Percentiles rank a stretch among this genome's conserved stretches.
Conservation (phyloP, 2,329 filamentous ascomycete genomes). For the Myrmaecium sp. region DNA sequence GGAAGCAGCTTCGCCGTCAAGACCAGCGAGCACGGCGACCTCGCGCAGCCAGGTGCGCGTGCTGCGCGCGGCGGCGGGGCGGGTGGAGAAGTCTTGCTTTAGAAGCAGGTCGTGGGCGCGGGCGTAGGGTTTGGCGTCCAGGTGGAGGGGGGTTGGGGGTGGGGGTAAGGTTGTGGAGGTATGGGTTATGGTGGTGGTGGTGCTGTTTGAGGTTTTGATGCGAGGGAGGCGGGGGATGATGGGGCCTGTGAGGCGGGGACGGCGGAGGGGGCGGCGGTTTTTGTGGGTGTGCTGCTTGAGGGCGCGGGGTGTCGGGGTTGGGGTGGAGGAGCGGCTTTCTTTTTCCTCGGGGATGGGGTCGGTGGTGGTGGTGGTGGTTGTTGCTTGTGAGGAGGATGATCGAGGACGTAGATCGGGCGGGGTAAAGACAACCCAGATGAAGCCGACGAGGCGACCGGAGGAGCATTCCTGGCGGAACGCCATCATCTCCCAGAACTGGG, state of each 20-base stretch:
- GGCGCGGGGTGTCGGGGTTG: slow-evolving; percentile 7
- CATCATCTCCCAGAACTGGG: slow-evolving; percentile 99
- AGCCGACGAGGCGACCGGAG: slow-evolving; percentile 78
- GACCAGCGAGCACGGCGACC: slow-evolving; percentile 29
- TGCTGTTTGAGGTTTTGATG: slow-evolving; percentile 34
- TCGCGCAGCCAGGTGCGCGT: slow-evolving; percentile 56
- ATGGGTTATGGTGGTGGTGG: slow-evolving; percentile 32
- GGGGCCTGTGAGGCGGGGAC: slow-evolving; percentile 31
- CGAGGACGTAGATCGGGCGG: slow-evolving; percentile 35
- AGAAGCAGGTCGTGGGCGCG: slow-evolving; percentile 53
- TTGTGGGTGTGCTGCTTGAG: slow-evolving; percentile 3
- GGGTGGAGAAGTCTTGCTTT: slow-evolving; percentile 54
- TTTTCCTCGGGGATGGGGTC: slow-evolving; percentile 9
- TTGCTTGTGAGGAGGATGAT: slow-evolving; percentile 12
- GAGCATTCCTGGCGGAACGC: slow-evolving; percentile 91
- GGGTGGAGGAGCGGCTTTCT: slow-evolving; percentile 1
- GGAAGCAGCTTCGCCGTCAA: neutral
- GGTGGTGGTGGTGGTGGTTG: slow-evolving; percentile 6
- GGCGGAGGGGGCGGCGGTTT: slow-evolving; percentile 7
- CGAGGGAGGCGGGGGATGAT: slow-evolving; percentile 48
- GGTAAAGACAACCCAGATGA: slow-evolving; percentile 77
- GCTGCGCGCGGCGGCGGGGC: slow-evolving; percentile 45
- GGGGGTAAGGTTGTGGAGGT: slow-evolving; percentile 46
- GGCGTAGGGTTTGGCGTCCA: slow-evolving; percentile 48
- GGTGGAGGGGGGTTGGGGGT: slow-evolving; percentile 44